phyloP scores from a whole-genome alignment of 208 protist species.

The Crithidia fasciculata region DNA sequence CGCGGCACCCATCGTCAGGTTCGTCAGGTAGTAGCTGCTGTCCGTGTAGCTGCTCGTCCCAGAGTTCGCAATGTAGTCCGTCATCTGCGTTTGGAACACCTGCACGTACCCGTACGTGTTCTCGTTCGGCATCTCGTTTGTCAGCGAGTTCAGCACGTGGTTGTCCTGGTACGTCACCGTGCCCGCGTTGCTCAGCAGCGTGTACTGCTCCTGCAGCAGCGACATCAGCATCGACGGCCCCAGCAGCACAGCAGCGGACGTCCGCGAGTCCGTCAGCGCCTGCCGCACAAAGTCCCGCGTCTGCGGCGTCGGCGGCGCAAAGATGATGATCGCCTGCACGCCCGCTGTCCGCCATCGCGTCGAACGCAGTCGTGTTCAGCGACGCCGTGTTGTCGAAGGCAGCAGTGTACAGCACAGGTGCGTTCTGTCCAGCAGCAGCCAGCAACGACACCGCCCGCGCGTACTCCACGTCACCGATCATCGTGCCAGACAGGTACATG shows the following conservation, averaged over 20 bases:
- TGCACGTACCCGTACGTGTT: constrained; percentile 30
- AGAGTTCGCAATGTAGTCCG: constrained; percentile 34
- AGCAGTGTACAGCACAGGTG: constrained; percentile 33
- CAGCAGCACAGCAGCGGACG: constrained; percentile 35
- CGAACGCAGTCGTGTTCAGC: constrained; percentile 33
- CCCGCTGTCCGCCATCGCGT: constrained; percentile 42
- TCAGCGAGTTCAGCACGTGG: constrained; percentile 1
- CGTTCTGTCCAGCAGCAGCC: not conserved
- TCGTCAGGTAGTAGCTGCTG: constrained; percentile 21
- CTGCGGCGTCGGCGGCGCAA: constrained; percentile 25
- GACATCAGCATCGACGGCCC: constrained; percentile 26
- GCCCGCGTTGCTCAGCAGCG: constrained; percentile 5
- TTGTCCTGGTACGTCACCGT: constrained; percentile 3
- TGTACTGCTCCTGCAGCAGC: constrained; percentile 25
- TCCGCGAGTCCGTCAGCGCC: constrained; percentile 37
- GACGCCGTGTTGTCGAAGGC: constrained; percentile 2
- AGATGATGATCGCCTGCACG: constrained; percentile 58
- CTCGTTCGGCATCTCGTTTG: constrained; percentile 37
- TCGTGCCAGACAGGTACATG: constrained; percentile 53
- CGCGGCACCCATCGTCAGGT: constrained; percentile 22
- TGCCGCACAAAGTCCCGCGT: constrained; percentile 36
- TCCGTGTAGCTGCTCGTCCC: constrained; percentile 9
- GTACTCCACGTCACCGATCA: constrained; percentile 45
- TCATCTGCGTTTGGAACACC: constrained; percentile 45
- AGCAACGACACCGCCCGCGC: constrained; percentile 13